A percentile compares a stretch with the other conserved stretches of the same genome.
These are phyloP conservation scores for Cyclotella choctawhatcheeana DNA, from an alignment of 108 stramenopile species.

Conservation along the genomic window DNA sequence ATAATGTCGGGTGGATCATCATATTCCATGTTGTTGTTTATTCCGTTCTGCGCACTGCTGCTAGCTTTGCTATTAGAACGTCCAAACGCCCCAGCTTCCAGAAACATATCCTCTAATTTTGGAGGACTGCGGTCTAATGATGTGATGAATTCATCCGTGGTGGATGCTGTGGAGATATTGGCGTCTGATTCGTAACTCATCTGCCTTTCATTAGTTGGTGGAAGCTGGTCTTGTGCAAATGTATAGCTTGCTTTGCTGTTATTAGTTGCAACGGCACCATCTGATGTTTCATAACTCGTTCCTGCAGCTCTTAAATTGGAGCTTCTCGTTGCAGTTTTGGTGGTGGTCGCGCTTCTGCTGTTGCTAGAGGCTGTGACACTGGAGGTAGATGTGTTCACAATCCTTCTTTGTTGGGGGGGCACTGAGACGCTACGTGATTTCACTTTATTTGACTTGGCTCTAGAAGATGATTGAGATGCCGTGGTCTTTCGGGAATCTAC, in stretches of 20 bases:
- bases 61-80: background rate
- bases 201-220: background rate
- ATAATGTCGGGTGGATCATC: conserved; percentile 20
- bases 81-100: conserved; percentile 17
- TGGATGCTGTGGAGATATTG: background rate
- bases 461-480: background rate
- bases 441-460: background rate
- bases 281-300: background rate
- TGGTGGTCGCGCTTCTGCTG: background rate
- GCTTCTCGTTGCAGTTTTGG: background rate
- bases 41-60: background rate
- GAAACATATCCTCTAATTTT: conserved; percentile 2
- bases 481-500: background rate
- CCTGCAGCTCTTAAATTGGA: background rate
- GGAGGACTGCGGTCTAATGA: conserved; percentile 16
- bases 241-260: background rate
- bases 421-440: background rate
- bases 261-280: background rate
- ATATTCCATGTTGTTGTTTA: background rate
- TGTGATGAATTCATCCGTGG: conserved; percentile 18
- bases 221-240: background rate
- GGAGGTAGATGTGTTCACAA: background rate
- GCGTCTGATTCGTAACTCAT: conserved; percentile 1
- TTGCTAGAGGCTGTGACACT: too few relatives aligned
- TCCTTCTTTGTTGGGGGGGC: background rate